Conservation (phyloP, 2,329 filamentous ascomycete species). For the Trichophyton benhamiae region DNA sequence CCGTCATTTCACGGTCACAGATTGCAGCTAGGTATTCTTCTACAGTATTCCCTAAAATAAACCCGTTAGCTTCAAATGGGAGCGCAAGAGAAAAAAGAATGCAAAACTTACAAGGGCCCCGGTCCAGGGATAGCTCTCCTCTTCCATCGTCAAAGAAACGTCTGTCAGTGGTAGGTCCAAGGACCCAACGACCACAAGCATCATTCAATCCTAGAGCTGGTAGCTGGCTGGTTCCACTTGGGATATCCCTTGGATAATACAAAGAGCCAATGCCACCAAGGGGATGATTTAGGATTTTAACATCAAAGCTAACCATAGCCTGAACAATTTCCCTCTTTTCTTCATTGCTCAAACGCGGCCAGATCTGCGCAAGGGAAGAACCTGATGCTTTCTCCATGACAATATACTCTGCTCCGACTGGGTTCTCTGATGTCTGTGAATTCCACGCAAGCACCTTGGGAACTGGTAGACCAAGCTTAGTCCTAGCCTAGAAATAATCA, state of each 20-base stretch:
- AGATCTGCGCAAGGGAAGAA: background rate
- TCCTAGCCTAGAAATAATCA: slow-evolving; percentile 16
- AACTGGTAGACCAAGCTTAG: slow-evolving; percentile 15
- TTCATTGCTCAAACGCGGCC: slow-evolving; percentile 4
- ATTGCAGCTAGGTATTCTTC: background rate
- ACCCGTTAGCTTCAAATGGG: background rate
- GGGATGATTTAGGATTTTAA: slow-evolving; percentile 3
- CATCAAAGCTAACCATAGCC: background rate
- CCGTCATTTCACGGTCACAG: background rate
- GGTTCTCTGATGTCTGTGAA: slow-evolving; percentile 14
- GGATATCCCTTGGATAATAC: slow-evolving; percentile 7
- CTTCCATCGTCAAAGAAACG: slow-evolving; percentile 3
- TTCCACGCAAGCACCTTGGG: slow-evolving; percentile 9
- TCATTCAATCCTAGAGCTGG: background rate
- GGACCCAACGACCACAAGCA: slow-evolving; percentile 3
- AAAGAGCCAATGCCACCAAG: slow-evolving; percentile 6
- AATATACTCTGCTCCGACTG: slow-evolving; percentile 14
- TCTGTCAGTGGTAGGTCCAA: slow-evolving; percentile 4
- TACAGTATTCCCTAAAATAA: background rate
- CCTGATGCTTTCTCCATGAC: slow-evolving; percentile 21
- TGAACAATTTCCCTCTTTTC: slow-evolving; percentile 1
- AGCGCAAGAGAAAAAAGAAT: background rate
- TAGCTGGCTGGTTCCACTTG: background rate
- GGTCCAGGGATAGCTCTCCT: background rate
- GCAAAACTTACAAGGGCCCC: background rate